These are phyloP conservation scores for Calonectria hongkongensis DNA, from an alignment of 2,329 filamentous ascomycete species.

Conservation along the genomic window DNA sequence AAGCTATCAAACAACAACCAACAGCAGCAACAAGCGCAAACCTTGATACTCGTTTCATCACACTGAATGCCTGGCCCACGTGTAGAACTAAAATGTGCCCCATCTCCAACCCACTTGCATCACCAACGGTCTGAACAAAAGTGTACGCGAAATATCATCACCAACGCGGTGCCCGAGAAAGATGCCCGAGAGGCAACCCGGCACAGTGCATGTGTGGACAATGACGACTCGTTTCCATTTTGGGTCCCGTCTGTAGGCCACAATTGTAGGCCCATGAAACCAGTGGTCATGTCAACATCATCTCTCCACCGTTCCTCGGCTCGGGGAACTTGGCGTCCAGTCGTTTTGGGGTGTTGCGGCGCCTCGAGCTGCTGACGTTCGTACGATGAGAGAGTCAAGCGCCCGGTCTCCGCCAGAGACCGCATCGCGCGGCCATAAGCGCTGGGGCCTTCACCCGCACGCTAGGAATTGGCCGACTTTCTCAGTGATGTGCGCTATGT, in stretches of 20 bases:
- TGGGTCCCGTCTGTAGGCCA: constrained; percentile 3
- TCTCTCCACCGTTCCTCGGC: constrained; percentile 26
- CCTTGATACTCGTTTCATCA: constrained; percentile 7
- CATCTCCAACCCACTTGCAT: neutral
- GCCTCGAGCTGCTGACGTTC: neutral
- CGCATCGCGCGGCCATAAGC: constrained; percentile 38
- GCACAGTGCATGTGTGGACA: neutral
- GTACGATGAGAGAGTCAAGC: constrained; percentile 25
- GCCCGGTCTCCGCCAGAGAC: neutral
- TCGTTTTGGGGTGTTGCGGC: constrained; percentile 4
- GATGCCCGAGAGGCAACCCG: constrained; percentile 16
- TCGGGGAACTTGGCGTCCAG: constrained; percentile 2
- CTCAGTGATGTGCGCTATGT: neutral
- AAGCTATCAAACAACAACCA: constrained; percentile 14
- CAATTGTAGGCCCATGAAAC: constrained; percentile 2
- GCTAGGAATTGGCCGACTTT: neutral
- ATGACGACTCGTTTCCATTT: constrained; percentile 18
- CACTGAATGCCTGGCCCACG: neutral
- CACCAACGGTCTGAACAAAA: constrained; percentile 21
- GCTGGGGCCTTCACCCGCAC: constrained; percentile 1
- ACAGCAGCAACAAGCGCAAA: neutral
- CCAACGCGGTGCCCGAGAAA: neutral
- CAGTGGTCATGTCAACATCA: constrained; percentile 8
- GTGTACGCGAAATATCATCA: neutral
- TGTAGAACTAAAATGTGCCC: neutral